Evolutionary conservation across 768 basidiomycete genomes (phyloP), one percentile per base, ranked within the genome.

Genomic region (Calvatia gigantea): DNA sequence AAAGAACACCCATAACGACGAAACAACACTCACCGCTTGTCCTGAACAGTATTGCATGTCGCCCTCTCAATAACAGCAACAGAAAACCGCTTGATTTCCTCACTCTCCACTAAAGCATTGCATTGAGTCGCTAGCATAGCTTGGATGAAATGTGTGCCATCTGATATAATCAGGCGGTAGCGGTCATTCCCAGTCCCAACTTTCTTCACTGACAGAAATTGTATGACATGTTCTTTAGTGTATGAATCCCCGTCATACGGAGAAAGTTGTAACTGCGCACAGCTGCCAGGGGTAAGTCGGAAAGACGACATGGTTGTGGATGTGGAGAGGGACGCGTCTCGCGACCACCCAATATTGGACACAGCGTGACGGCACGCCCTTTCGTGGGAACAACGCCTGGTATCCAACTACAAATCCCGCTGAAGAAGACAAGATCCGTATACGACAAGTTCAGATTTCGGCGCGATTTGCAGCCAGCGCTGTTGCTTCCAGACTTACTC

Each of bases 51-150:
- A 67, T 95, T 96, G 64, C 86, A 87, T 1, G 92, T 88, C 64
- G 90, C 82, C 63, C 82, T 85, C 58, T 86, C 84, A 32, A 97
- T 71, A 38, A 81, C 75, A 35, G 87, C 81, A 19, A 98, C 70
- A 1, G 83, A 76, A 64, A 89, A 76, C 65, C 86, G 91, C 33
- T 71, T 70, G 31, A 98, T 74, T 0, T 73, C 64, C 5, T 84
- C 81, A 0, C 83, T 75, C 14, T 86, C 78, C 12, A 95, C 85
- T 60, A 92, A 72, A 6, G 75, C 59, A 64, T 98, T 98, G 42
- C 94, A 80, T 64, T 93, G 89, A 0, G 95, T 98, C 4, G 94
- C 91, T 31, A 98, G 77, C 97, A 99, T 98, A 23, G 90, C 86
- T 69, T 98, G 97, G 45, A 89, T 76, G 68, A 90, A 97, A 61